A percentile compares a stretch with the other conserved stretches of the same genome.
phyloP scores from a whole-genome alignment of 1,139 yeast genomes.

The Protomyces macrosporus region DNA sequence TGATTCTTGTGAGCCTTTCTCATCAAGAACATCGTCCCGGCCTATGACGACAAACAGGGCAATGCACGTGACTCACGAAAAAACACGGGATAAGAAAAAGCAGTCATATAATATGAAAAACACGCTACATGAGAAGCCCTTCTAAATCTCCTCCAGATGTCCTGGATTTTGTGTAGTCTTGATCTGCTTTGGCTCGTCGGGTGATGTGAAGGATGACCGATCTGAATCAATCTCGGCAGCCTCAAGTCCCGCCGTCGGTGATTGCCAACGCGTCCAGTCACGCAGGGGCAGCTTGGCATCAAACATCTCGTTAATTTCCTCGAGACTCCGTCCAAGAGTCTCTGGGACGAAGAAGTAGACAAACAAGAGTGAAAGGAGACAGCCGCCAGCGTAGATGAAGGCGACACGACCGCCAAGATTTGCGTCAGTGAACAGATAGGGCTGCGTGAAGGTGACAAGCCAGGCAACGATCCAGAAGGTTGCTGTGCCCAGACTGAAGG shows the following conservation, averaged over 20 bases:
- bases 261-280: constrained; percentile 12
- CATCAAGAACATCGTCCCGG: background rate
- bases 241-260: background rate
- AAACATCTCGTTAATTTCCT: constrained; percentile 59
- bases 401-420: constrained; percentile 44
- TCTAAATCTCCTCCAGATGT: background rate
- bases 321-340: constrained; percentile 66
- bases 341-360: constrained; percentile 64
- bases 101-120: background rate
- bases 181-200: background rate
- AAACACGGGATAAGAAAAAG: background rate
- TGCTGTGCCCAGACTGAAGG: constrained; percentile 38
- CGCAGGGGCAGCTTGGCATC: constrained; percentile 11
- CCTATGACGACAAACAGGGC: background rate
- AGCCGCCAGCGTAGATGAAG: constrained; percentile 68
- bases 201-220: background rate
- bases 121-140: background rate
- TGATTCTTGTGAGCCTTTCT: background rate
- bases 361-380: constrained; percentile 45
- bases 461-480: constrained; percentile 40
- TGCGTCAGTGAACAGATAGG: constrained; percentile 48
- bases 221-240: background rate
- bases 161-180: background rate
- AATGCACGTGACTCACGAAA: background rate
- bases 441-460: constrained; percentile 46